Conservation (phyloP, 371 early-diverging fungal genomes). For the Mortierella sp. region DNA sequence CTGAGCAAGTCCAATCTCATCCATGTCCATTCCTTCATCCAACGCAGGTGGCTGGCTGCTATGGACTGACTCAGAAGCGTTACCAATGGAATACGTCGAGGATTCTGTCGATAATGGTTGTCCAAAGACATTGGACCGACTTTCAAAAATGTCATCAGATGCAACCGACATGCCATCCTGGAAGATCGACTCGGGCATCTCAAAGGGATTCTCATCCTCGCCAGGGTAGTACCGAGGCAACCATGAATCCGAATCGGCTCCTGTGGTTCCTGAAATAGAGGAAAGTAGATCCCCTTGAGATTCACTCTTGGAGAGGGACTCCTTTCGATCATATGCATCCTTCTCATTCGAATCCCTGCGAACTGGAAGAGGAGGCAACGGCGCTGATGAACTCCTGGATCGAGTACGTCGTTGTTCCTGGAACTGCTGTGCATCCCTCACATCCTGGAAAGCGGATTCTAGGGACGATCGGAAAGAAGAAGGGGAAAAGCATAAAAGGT, state of each 20-base stretch:
- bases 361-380: too few species aligned
- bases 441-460: slow-evolving; percentile 31
- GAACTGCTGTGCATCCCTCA: slow-evolving; percentile 12
- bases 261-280: neutral
- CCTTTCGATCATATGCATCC: too few species aligned
- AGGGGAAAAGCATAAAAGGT: neutral
- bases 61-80: slow-evolving; percentile 5
- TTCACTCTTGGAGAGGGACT: too few species aligned
- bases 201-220: slow-evolving; percentile 48
- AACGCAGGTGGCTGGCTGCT: slow-evolving; percentile 32
- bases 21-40: slow-evolving; percentile 46
- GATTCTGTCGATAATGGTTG: slow-evolving; percentile 25
- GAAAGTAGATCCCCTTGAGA: neutral
- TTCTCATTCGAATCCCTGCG: too few species aligned
- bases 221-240: slow-evolving; percentile 41
- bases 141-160: slow-evolving; percentile 16
- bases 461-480: too few species aligned
- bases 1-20: slow-evolving; percentile 51
- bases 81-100: slow-evolving; percentile 17
- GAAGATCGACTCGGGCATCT: slow-evolving; percentile 51
- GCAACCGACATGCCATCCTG: slow-evolving; percentile 18
- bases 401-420: too few species aligned
- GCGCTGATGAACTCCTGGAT: too few species aligned
- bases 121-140: neutral
- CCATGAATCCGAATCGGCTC: too few species aligned